Conservation (phyloP, 140 eudicot species). For the Anethum foeniculum region DNA sequence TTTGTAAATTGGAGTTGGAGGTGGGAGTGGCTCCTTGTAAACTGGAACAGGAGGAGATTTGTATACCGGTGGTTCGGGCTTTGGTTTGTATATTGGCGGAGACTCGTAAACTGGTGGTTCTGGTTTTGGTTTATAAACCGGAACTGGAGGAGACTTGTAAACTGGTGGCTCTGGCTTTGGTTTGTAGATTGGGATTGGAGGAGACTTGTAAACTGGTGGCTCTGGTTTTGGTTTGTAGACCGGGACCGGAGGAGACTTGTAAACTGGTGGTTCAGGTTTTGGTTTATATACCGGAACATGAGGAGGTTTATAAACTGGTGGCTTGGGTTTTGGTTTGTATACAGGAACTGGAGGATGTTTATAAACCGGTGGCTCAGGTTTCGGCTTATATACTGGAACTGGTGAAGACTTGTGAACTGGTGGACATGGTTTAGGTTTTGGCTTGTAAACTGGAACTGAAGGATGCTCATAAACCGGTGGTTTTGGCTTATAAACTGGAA, state of each 20-base stretch:
- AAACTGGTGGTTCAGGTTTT: neutral
- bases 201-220: neutral
- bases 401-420: neutral
- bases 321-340: neutral
- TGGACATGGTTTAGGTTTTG: neutral
- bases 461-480: neutral
- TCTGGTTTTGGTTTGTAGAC: neutral
- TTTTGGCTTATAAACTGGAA: neutral
- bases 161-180: neutral
- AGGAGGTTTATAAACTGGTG: neutral
- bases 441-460: neutral
- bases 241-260: neutral
- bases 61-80: slow-evolving; percentile 29
- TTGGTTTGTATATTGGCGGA: slow-evolving; percentile 27
- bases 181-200: neutral
- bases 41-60: slow-evolving; percentile 9
- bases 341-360: neutral
- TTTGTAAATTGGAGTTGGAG: slow-evolving; percentile 16
- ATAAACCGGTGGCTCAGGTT: neutral
- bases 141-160: neutral
- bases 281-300: neutral
- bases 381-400: neutral
- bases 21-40: neutral
- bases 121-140: slow-evolving; percentile 15
- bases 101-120: slow-evolving; percentile 26